These are phyloP conservation scores for Strobilomyces echinocephalus DNA, from an alignment of 768 basidiomycete species.

Conservation along the genomic window DNA sequence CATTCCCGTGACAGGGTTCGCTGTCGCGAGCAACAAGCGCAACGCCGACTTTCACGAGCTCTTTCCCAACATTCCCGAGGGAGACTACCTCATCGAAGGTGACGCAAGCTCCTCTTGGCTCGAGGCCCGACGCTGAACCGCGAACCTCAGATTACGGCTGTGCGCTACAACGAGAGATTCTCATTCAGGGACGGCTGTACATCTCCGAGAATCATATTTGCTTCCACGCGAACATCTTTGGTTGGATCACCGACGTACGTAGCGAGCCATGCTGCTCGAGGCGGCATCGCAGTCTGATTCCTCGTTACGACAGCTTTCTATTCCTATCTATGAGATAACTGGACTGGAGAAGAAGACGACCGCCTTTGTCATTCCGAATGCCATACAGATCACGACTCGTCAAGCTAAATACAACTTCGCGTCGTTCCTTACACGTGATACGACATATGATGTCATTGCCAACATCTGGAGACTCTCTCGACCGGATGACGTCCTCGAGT, in stretches of 20 bases:
- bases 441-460: conserved; percentile 90
- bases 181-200: conserved; percentile 93
- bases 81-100: conserved; percentile 98
- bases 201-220: conserved; percentile 99
- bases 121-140: conserved; percentile 1
- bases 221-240: conserved; percentile 98
- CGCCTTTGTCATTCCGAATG: conserved; percentile 95
- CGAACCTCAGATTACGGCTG: conserved; percentile 83
- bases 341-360: conserved; percentile 96
- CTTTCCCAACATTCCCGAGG: conserved; percentile 85
- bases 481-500: conserved; percentile 49
- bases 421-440: conserved; percentile 93
- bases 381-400: conserved; percentile 82
- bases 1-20: conserved; percentile 93
- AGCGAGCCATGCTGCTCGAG: background rate
- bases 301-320: conserved; percentile 54
- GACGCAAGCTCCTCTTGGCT: conserved; percentile 22
- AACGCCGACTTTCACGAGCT: conserved; percentile 96
- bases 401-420: conserved; percentile 89
- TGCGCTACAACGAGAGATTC: conserved; percentile 91
- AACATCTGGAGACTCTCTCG: conserved; percentile 94
- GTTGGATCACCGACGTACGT: conserved; percentile 96
- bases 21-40: conserved; percentile 90
- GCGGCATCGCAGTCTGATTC: conserved; percentile 7
- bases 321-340: conserved; percentile 84